phyloP scores from a whole-genome alignment of 73 alveolate species.

The Uronychia setigera region DNA sequence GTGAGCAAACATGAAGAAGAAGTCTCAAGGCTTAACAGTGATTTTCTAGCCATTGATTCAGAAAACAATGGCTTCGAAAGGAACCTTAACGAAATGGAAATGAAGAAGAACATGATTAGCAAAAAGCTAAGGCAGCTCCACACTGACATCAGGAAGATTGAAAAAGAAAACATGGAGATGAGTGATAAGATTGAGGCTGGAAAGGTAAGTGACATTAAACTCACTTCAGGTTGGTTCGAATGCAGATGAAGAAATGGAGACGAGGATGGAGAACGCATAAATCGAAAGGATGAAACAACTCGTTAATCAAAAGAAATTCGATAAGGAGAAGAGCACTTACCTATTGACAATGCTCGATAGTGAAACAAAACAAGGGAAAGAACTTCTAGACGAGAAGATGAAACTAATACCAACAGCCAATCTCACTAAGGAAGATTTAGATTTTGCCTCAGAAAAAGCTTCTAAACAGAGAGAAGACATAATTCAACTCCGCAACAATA shows the following conservation, averaged over 20 bases:
- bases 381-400: conserved; percentile 73
- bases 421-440: conserved; percentile 41
- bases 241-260: conserved; percentile 54
- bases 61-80: conserved; percentile 28
- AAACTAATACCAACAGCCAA: conserved; percentile 57
- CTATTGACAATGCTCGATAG: conserved; percentile 56
- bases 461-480: conserved; percentile 57
- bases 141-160: conserved; percentile 66
- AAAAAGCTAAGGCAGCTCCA: conserved; percentile 57
- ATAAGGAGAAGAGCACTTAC: conserved; percentile 51
- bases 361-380: conserved; percentile 70
- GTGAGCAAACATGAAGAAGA: conserved; percentile 44
- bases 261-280: conserved; percentile 60
- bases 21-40: conserved; percentile 50
- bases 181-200: conserved; percentile 50
- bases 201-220: no score
- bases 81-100: conserved; percentile 61
- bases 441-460: conserved; percentile 36
- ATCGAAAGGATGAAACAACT: conserved; percentile 27
- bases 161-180: conserved; percentile 59
- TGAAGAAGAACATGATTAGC: conserved; percentile 34
- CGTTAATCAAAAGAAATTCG: conserved; percentile 57
- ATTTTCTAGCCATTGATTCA: conserved; percentile 20
- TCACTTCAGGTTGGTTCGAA: no score
- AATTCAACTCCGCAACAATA: conserved; percentile 50